A percentile compares a stretch with the other conserved stretches of the same genome.
These are phyloP conservation scores for Tardiomyces digboiensis DNA, from an alignment of 1,139 yeast genomes.

Conservation along the genomic window DNA sequence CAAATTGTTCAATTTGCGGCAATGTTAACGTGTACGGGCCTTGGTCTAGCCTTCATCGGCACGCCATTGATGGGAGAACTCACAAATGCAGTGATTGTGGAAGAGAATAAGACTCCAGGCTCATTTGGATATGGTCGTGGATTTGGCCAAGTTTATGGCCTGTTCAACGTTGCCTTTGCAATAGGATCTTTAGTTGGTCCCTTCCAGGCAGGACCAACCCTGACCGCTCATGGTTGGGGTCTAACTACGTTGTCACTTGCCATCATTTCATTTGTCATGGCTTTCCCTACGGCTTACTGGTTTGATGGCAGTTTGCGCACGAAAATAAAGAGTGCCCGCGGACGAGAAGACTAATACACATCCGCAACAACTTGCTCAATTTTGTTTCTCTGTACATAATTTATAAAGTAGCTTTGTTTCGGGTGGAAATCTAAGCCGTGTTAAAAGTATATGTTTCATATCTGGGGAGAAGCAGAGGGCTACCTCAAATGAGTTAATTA, in stretches of 20 bases:
- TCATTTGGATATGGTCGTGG: constrained; percentile 25
- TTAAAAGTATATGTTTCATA: too few species aligned
- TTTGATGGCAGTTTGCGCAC: background rate
- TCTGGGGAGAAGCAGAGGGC: too few species aligned
- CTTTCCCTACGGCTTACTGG: constrained; percentile 13
- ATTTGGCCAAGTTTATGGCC: constrained; percentile 27
- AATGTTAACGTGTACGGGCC: constrained; percentile 14
- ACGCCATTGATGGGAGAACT: constrained; percentile 26
- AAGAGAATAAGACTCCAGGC: constrained; percentile 22
- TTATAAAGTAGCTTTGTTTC: too few species aligned
- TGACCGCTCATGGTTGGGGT: constrained; percentile 20
- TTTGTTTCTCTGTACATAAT: too few species aligned
- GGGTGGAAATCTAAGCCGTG: too few species aligned
- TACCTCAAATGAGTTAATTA: too few species aligned
- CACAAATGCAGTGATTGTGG: constrained; percentile 16
- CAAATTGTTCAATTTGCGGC: constrained; percentile 23
- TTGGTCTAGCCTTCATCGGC: constrained; percentile 18
- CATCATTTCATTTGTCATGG: constrained; percentile 14
- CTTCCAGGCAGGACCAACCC: constrained; percentile 20
- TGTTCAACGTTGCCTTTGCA: constrained; percentile 27
- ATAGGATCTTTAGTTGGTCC: constrained; percentile 28
- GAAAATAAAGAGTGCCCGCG: too few species aligned
- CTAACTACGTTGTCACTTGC: constrained; percentile 19
- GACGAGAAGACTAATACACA: too few species aligned
- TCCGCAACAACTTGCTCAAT: too few species aligned